Evolutionary conservation across 1,284 basidiomycete genomes (phyloP).

Genomic region (Cerrena zonata): DNA sequence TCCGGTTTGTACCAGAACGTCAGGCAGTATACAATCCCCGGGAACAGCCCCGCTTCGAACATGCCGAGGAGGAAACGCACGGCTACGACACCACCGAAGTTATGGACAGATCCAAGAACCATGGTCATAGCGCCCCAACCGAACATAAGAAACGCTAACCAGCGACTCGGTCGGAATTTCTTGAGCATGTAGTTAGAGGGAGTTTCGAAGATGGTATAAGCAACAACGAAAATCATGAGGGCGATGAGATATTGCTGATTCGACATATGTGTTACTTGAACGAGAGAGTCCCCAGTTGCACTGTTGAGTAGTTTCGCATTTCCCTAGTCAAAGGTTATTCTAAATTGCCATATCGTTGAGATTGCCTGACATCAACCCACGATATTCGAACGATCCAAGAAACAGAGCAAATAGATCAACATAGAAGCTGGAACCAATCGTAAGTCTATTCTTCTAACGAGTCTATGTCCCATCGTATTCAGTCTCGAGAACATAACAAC

Average conservation of each 20-base stretch:
- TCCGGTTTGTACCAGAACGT: conserved; percentile 38
- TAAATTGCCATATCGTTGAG: not conserved
- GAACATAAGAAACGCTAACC: conserved; percentile 35
- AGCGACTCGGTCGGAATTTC: conserved; percentile 31
- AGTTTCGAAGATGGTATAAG: conserved; percentile 34
- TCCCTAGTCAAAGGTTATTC: too few species aligned
- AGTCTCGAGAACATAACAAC: not conserved
- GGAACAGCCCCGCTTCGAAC: conserved; percentile 62
- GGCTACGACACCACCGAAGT: conserved; percentile 31
- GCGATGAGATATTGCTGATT: conserved; percentile 31
- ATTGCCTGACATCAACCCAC: conserved; percentile 16
- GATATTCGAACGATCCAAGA: conserved; percentile 35
- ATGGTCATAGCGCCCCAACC: conserved; percentile 38
- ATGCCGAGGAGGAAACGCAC: conserved; percentile 58
- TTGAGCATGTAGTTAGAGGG: conserved; percentile 41
- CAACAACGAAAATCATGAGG: conserved; percentile 35
- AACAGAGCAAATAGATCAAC: conserved; percentile 34
- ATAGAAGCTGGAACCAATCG: conserved; percentile 25
- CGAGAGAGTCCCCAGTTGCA: conserved; percentile 28
- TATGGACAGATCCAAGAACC: conserved; percentile 28
- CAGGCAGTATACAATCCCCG: conserved; percentile 46
- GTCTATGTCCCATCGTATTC: conserved; percentile 9
- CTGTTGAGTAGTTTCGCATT: conserved; percentile 34
- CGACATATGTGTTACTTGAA: conserved; percentile 27
- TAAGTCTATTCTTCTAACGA: conserved; percentile 24